A percentile compares a stretch with the other conserved stretches of the same genome.
Conservation (phyloP, 2,329 filamentous ascomycete species). For the Delphinella strobiligena region DNA sequence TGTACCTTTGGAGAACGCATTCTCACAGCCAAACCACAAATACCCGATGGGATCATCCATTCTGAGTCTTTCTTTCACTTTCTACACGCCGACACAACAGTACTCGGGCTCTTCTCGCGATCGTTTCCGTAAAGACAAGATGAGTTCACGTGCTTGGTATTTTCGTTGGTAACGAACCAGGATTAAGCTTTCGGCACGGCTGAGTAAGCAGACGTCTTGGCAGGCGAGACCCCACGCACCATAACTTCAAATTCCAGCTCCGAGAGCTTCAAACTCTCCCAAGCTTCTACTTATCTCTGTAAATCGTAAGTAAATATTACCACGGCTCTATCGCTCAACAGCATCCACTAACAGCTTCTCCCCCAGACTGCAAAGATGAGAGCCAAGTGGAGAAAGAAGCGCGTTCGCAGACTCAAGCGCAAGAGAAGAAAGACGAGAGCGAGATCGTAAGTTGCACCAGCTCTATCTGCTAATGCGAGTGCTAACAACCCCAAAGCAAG, state of each 20-base stretch:
- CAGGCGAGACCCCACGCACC: background rate
- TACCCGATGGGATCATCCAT: too few relatives aligned
- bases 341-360: background rate
- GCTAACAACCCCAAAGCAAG: slow-evolving; percentile 19
- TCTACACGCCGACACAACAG: too few relatives aligned
- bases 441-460: slow-evolving; percentile 62
- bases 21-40: too few relatives aligned
- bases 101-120: too few relatives aligned
- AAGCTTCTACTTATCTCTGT: slow-evolving; percentile 30
- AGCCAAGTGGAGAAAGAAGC: slow-evolving; percentile 99
- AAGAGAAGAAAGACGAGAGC: slow-evolving; percentile 99
- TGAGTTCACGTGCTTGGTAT: too few relatives aligned
- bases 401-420: slow-evolving; percentile 95
- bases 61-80: too few relatives aligned
- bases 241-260: slow-evolving; percentile 10
- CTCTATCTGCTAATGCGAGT: background rate
- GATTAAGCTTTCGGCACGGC: background rate
- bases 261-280: slow-evolving; percentile 16
- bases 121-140: too few relatives aligned
- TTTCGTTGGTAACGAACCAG: too few relatives aligned
- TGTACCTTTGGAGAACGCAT: too few relatives aligned
- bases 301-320: slow-evolving; percentile 24
- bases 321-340: slow-evolving; percentile 11
- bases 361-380: slow-evolving; percentile 48
- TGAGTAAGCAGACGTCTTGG: background rate